These are phyloP conservation scores for Ophidiomyces ophidiicola DNA, from an alignment of 2,329 filamentous ascomycete species.

Conservation along the genomic window DNA sequence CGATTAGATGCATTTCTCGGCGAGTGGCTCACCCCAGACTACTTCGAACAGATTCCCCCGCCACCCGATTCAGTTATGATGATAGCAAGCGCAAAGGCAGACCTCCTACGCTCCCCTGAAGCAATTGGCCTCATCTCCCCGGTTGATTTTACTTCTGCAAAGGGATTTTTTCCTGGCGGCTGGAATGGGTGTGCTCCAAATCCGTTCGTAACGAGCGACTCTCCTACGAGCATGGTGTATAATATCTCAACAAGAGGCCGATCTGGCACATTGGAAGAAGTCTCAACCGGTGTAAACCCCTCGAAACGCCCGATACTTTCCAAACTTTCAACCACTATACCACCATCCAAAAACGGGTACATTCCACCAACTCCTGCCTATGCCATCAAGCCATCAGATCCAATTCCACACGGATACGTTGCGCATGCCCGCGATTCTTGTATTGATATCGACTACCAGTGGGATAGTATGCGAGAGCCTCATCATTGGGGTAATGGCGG, in stretches of 20 bases:
- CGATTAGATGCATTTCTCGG: slow-evolving; percentile 86
- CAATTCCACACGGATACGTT: slow-evolving; percentile 79
- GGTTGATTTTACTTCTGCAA: slow-evolving; percentile 25
- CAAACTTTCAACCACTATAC: slow-evolving; percentile 25
- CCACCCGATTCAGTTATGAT: slow-evolving; percentile 78
- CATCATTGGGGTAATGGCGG: slow-evolving; percentile 81
- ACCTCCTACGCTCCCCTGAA: slow-evolving; percentile 66
- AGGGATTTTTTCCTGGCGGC: slow-evolving; percentile 43
- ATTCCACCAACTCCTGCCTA: slow-evolving; percentile 68
- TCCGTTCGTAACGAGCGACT: neutral
- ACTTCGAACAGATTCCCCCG: slow-evolving; percentile 83
- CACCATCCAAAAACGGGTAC: slow-evolving; percentile 40
- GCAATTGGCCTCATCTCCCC: slow-evolving; percentile 36
- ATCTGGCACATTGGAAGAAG: slow-evolving; percentile 1
- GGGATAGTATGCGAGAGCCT: slow-evolving; percentile 77
- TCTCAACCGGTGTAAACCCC: neutral
- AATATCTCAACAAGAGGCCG: neutral
- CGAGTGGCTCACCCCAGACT: slow-evolving; percentile 88
- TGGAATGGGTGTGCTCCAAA: slow-evolving; percentile 35
- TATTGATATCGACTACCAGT: slow-evolving; percentile 78
- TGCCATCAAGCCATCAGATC: slow-evolving; percentile 64
- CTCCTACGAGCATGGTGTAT: neutral
- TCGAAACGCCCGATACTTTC: slow-evolving; percentile 17
- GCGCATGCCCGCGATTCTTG: slow-evolving; percentile 82
- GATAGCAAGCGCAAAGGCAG: slow-evolving; percentile 77